Evolutionary conservation across 208 protist genomes (phyloP).

Genomic region (Acanthamoeba sp.): DNA sequence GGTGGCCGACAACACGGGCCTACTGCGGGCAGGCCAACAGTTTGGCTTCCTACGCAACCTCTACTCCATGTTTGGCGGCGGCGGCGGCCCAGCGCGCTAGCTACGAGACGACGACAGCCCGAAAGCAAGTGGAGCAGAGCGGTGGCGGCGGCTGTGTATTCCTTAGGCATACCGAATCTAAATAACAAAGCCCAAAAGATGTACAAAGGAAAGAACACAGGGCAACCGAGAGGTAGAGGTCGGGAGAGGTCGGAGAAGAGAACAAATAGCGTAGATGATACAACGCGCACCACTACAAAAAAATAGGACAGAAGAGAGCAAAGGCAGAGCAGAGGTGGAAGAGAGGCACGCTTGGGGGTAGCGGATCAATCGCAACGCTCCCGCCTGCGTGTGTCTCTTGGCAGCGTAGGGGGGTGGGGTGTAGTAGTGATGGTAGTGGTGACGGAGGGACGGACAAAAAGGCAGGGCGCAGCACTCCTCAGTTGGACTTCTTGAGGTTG

Average conservation of each 20-base stretch:
- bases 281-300: conserved; percentile 4
- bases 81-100: too few relatives aligned
- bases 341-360: not conserved
- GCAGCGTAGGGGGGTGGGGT: not conserved
- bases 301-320: not conserved
- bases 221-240: too few relatives aligned
- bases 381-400: too few relatives aligned
- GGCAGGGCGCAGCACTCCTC: not conserved
- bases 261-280: too few relatives aligned
- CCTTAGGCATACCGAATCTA: too few relatives aligned
- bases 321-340: not conserved
- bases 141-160: too few relatives aligned
- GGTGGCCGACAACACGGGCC: not conserved
- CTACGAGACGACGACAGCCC: too few relatives aligned
- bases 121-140: too few relatives aligned
- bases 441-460: not conserved
- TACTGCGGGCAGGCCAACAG: not conserved
- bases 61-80: not conserved
- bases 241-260: too few relatives aligned
- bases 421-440: not conserved
- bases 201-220: too few relatives aligned
- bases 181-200: too few relatives aligned
- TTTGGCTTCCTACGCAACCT: not conserved
- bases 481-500: conserved; percentile 44
- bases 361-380: conserved; percentile 38